A percentile compares a stretch with the other conserved stretches of the same genome.
Conservation (phyloP, 306 rosid genomes). For the Oemleria cerasiformis region DNA sequence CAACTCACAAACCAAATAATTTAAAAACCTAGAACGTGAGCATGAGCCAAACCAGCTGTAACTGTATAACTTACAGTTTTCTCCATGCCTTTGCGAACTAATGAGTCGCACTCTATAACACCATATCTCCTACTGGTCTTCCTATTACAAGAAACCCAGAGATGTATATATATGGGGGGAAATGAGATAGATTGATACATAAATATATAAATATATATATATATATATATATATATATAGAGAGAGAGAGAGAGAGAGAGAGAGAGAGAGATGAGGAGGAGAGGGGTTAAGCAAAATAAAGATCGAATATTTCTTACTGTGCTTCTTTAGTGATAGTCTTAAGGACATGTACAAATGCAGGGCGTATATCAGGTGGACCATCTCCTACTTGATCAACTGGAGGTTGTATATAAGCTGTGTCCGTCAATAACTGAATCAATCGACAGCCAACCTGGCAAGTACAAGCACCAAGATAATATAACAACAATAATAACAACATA, state of each 20-base stretch:
- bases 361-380: constrained; percentile 77
- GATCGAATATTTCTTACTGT: constrained; percentile 50
- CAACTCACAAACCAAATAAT: background rate
- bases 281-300: background rate
- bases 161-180: background rate
- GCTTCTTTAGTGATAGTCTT: constrained; percentile 47
- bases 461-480: constrained; percentile 23
- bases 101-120: constrained; percentile 82
- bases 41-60: background rate
- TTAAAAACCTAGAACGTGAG: background rate
- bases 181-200: background rate
- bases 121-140: constrained; percentile 74
- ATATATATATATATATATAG: too few relatives aligned
- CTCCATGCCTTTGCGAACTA: constrained; percentile 72
- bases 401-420: constrained; percentile 87
- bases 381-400: constrained; percentile 69
- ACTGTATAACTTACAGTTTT: constrained; percentile 66
- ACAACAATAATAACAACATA: constrained; percentile 15
- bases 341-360: constrained; percentile 74
- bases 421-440: constrained; percentile 63
- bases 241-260: background rate
- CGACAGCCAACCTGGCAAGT: constrained; percentile 76
- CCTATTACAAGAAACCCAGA: constrained; percentile 41
- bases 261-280: constrained; percentile 13
- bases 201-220: background rate